Base-by-base conservation (phyloP, 768 basidiomycete species). In the Symmetrospora coprosmae region DNA sequence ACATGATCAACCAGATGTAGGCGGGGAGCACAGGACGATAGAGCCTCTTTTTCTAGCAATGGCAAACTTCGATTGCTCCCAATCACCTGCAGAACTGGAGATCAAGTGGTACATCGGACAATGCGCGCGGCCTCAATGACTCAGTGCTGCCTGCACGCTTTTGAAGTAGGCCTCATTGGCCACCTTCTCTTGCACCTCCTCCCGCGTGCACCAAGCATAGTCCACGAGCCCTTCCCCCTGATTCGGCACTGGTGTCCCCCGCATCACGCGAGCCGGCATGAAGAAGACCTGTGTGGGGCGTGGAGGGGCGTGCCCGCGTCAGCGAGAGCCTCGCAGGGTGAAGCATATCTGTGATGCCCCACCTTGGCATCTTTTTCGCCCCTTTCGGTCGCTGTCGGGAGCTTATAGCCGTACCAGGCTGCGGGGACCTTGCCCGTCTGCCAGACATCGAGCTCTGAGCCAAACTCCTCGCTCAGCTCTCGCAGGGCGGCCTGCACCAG, bases 151-250 rank as follows among this genome's bases (percentile, higher is more conserved):
- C 49, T 50, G 33, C 4, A 50, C 33, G 9, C 31, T 35, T 7
- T 30, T 27, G 53, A 30, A 50, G 28, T 27, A 50, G 19, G n/a
- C 31, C 49, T 78, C 72, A 65, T 72, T 70, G 52, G 80, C 77
- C n/a, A 89, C 81, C 52, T 78, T 78, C 13, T 78, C 74, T 70
- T 82, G 75, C 43, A 96, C 82, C 76, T 99, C 92, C 70, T 87
- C 78, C 73, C 89, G 88, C 49, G 88, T 92, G 62, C 96, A 76
- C 91, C 91, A 97, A 6, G 87, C 90, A 74, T 86, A 91, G 67
- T 86, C 86, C 49, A 76, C 74, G 62, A 85, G 75, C 21, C 73
- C 71, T 64, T 72, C 67, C 17, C 77, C 72, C n/a, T 75, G 70
- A 31, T 79, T 71, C 17, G 83, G 81, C 19, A 8, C 35, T 38